phyloP scores from a whole-genome alignment of 768 basidiomycete species.

The Boletellus ananas region DNA sequence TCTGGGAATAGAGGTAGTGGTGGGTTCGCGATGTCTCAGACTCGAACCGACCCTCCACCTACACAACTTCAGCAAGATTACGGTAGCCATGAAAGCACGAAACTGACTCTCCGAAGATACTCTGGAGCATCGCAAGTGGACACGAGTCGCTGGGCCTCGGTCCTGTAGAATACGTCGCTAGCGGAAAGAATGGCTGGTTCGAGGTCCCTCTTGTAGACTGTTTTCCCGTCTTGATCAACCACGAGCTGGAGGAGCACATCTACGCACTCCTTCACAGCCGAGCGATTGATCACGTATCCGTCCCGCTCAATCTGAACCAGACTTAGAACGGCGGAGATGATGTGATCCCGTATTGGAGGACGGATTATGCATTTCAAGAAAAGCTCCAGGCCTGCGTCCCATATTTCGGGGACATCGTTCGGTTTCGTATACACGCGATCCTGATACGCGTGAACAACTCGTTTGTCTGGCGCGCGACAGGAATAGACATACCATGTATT shows the following conservation, averaged over 20 bases:
- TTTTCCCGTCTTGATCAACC: constrained; percentile 44
- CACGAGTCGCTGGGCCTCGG: constrained; percentile 68
- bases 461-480: background rate
- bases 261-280: constrained; percentile 83
- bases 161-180: constrained; percentile 74
- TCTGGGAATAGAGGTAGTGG: constrained; percentile 80
- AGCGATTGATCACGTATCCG: constrained; percentile 87
- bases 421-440: constrained; percentile 83
- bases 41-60: constrained; percentile 79
- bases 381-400: constrained; percentile 75
- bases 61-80: constrained; percentile 15
- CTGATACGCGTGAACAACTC: constrained; percentile 41
- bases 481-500: constrained; percentile 78
- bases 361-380: constrained; percentile 81
- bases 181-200: constrained; percentile 79
- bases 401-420: constrained; percentile 74
- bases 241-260: constrained; percentile 76
- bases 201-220: constrained; percentile 78
- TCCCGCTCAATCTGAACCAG: constrained; percentile 91
- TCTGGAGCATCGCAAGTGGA: constrained; percentile 75
- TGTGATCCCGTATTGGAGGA: constrained; percentile 76
- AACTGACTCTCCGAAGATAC: constrained; percentile 73
- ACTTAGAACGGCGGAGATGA: constrained; percentile 76
- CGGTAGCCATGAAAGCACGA: background rate
- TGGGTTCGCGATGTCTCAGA: constrained; percentile 82